Percentiles rank a stretch among this genome's conserved stretches.
Evolutionary conservation across 306 rosid species (phyloP).

Genomic region (Acacia melanoxylon): DNA sequence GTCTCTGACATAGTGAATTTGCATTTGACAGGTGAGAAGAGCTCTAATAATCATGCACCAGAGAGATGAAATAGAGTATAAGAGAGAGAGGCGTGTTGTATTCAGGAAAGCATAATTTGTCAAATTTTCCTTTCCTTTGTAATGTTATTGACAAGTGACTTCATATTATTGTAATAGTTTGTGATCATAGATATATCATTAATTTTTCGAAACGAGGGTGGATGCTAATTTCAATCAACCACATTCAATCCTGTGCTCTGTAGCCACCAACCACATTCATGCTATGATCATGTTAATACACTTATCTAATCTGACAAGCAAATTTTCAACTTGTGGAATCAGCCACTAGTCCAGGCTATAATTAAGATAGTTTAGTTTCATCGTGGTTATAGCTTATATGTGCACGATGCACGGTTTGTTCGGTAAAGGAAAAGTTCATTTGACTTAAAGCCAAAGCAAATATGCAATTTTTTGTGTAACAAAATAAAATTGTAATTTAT

Average conservation of each 20-base stretch:
- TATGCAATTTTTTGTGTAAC: not conserved
- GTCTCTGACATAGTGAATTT: constrained; percentile 18
- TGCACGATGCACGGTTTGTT: not conserved
- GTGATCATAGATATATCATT: not conserved
- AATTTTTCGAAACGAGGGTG: not conserved
- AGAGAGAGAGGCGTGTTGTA: constrained; percentile 84
- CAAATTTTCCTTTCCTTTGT: not conserved
- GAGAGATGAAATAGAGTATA: constrained; percentile 98
- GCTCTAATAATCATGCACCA: constrained; percentile 97
- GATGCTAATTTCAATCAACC: not conserved
- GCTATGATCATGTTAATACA: not conserved
- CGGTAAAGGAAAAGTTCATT: not conserved
- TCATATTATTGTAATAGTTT: constrained; percentile 14
- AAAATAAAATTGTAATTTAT: not conserved
- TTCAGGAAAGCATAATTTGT: constrained; percentile 62
- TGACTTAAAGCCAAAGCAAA: not conserved
- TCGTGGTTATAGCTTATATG: not conserved
- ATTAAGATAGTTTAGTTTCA: not conserved
- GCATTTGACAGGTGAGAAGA: constrained; percentile 80
- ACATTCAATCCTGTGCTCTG: constrained; percentile 2
- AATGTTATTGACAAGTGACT: not conserved
- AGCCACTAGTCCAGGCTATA: not conserved
- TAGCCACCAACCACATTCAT: not conserved
- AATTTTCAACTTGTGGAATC: not conserved
- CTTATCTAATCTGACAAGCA: not conserved